Evolutionary conservation across 2,329 filamentous ascomycete genomes (phyloP), one percentile per base, ranked within the genome.

Genomic region (Colletotrichum viniferum): DNA sequence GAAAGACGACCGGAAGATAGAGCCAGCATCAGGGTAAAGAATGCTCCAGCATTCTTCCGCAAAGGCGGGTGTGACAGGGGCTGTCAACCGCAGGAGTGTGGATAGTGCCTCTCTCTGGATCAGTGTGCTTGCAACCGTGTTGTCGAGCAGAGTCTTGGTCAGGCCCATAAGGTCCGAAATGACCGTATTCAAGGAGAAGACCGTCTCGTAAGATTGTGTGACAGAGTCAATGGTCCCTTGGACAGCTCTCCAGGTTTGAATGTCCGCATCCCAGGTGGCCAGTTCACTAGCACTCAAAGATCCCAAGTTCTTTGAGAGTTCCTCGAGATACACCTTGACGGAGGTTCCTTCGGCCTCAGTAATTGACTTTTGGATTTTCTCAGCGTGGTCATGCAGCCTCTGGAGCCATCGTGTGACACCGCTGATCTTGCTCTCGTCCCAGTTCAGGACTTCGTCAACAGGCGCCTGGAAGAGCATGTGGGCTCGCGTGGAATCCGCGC

Each of bases 381-480:
- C 76, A 7, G 93, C 88, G 36, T 93, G 85, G 60, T 92, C 91
- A 82, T 92, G 86, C 18, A 97, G 82, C 24, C 94, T 90, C 5
- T 88, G 87, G 18, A 98, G 88, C 96, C 96, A 98, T 68, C 96
- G 91, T 65, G 94, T 94, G 21, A 97, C 90, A 4, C 96, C 96
- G 1, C 92, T 87, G 65, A 98, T 96, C 82, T 96, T 96, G 55
- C 89, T 87, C 80, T 95, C 94, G 69, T 98, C 95, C 95, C 96
- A 98, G 82, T 97, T 94, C 3, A 98, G 89, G 2, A 97, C 91
- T 72, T 98, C 95, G 56, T 89, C 92, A 16, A 97, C 94, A 0
- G 96, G 95, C 1, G 96, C 96, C 79, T 96, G 94, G 86, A 98
- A 98, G 8, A 98, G 89, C 81, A 98, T 94, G 82, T 98, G 96